A percentile compares a stretch with the other conserved stretches of the same genome.
Conservation (phyloP, 331 rosid species). For the Pyracantha coccinea region DNA sequence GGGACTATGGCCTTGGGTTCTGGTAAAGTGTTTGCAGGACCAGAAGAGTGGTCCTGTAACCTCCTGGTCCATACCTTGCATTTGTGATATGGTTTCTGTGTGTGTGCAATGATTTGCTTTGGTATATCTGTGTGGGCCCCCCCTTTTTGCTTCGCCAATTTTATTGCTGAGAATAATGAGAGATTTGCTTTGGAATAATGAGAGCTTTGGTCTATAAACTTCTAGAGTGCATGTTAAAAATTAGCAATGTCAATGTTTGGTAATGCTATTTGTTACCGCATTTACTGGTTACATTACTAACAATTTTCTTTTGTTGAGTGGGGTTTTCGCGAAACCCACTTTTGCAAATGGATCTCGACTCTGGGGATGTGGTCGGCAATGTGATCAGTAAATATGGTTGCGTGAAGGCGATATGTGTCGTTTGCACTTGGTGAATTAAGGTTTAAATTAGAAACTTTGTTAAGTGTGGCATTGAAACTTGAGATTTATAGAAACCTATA, state of each 20-base stretch:
- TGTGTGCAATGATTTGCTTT: not conserved
- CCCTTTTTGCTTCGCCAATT: not conserved
- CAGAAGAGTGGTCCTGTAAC: not conserved
- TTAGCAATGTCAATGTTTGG: not conserved
- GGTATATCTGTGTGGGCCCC: not conserved
- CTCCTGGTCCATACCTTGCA: not conserved
- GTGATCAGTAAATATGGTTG: not conserved
- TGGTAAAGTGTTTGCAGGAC: not conserved
- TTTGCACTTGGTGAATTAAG: not conserved
- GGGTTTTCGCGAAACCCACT: not conserved
- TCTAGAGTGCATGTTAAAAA: not conserved
- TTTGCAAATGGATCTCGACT: not conserved
- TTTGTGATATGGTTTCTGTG: not conserved
- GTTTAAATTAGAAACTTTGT: not conserved
- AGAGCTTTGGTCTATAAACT: conserved; percentile 2
- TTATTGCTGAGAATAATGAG: not conserved
- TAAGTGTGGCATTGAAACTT: not conserved
- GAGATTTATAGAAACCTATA: not conserved
- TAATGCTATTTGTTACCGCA: not conserved
- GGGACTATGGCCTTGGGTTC: not conserved
- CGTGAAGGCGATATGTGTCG: not conserved
- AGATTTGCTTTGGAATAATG: not conserved
- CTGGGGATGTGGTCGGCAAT: not conserved
- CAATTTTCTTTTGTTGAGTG: not conserved
- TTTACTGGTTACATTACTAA: no score